phyloP scores from a whole-genome alignment of 441 rosid species.

The Rhodomyrtus psidioides region DNA sequence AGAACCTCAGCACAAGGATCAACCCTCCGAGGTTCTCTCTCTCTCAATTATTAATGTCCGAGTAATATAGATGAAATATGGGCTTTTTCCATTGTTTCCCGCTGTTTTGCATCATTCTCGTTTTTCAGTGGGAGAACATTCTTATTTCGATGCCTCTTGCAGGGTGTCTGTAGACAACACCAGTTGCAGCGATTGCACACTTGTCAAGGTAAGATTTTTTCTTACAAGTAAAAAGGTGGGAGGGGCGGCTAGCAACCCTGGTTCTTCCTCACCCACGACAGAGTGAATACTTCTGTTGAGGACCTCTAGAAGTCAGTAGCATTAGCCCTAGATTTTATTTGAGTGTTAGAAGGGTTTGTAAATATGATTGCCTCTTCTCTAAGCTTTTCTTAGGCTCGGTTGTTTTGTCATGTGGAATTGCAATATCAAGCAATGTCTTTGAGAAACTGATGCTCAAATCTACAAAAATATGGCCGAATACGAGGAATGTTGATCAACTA shows the following conservation, averaged over 20 bases:
- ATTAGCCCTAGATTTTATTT: neutral
- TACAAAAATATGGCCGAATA: neutral
- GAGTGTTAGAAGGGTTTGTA: neutral
- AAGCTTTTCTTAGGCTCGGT: neutral
- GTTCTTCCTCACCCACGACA: neutral
- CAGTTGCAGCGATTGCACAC: constrained; percentile 56
- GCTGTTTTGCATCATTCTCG: neutral
- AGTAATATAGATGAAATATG: neutral
- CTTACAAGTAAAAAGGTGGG: neutral
- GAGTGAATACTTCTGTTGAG: neutral
- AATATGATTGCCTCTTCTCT: neutral
- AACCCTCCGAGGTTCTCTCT: constrained; percentile 59
- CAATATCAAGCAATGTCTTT: neutral
- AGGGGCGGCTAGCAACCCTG: neutral
- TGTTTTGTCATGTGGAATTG: neutral
- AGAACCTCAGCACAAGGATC: constrained; percentile 73
- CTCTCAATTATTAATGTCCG: neutral
- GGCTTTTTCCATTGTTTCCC: neutral
- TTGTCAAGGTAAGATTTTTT: constrained; percentile 50
- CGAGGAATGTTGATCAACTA: neutral
- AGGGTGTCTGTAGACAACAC: constrained; percentile 81
- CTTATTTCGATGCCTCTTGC: constrained; percentile 9
- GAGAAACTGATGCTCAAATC: neutral
- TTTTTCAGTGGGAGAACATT: neutral
- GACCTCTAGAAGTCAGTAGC: neutral